phyloP scores from a whole-genome alignment of 306 rosid species.

The Pyrus bretschneideri region DNA sequence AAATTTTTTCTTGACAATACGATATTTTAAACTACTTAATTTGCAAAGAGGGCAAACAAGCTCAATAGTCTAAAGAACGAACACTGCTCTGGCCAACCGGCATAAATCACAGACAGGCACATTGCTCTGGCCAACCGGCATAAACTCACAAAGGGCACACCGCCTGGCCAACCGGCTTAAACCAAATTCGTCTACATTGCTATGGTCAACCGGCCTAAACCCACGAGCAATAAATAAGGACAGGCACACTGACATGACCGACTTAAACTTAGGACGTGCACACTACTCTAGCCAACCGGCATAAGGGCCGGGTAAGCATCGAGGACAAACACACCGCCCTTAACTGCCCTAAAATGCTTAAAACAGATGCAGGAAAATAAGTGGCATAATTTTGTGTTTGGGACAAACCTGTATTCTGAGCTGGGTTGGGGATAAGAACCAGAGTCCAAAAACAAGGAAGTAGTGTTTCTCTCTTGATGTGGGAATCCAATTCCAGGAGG shows the following conservation, averaged over 20 bases:
- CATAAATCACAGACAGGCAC: background rate
- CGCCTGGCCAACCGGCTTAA: background rate
- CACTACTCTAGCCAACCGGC: background rate
- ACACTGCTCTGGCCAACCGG: background rate
- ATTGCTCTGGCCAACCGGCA: background rate
- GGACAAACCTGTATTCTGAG: constrained; percentile 61
- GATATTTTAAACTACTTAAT: background rate
- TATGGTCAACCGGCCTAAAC: background rate
- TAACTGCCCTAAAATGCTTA: background rate
- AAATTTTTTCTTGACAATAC: background rate
- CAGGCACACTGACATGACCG: too few species aligned
- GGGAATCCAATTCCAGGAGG: constrained; percentile 43
- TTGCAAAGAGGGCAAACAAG: background rate
- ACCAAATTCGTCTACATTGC: background rate
- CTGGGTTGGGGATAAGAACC: constrained; percentile 40
- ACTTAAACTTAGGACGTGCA: too few species aligned
- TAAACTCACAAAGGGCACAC: too few species aligned
- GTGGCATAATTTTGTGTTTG: background rate
- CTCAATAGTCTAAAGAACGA: background rate
- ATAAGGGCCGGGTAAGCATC: background rate
- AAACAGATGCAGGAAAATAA: background rate
- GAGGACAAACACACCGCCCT: background rate
- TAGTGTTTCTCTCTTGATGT: constrained; percentile 43
- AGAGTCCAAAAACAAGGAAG: constrained; percentile 53
- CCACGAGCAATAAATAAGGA: background rate